Conservation (phyloP, 108 stramenopile species). For the Cyclotella choctawhatcheeana region DNA sequence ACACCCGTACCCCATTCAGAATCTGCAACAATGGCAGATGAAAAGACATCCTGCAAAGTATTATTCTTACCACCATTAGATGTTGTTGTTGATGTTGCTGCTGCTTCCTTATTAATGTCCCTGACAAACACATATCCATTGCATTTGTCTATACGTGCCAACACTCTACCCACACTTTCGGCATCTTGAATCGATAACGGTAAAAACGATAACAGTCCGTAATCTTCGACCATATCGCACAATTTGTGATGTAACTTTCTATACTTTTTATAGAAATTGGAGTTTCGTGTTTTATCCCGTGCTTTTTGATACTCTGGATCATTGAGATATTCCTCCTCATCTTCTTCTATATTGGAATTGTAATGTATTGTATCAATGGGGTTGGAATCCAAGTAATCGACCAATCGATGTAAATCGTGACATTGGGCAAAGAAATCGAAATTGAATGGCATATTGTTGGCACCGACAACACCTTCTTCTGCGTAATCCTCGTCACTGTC, state of each 20-base stretch:
- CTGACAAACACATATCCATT: conserved; percentile 84
- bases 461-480: too few relatives aligned
- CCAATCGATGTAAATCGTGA: conserved; percentile 72
- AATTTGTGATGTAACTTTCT: conserved; percentile 66
- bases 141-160: conserved; percentile 82
- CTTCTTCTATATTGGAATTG: conserved; percentile 4
- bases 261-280: conserved; percentile 67
- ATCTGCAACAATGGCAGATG: conserved; percentile 53
- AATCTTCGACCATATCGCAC: conserved; percentile 85
- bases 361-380: conserved; percentile 51
- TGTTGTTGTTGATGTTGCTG: not conserved
- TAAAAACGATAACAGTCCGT: conserved; percentile 72
- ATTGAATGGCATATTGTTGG: conserved; percentile 63
- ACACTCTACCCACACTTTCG: conserved; percentile 77
- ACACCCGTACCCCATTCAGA: conserved; percentile 45
- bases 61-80: not conserved
- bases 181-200: conserved; percentile 83
- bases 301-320: conserved; percentile 82
- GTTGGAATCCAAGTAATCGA: conserved; percentile 75
- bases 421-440: conserved; percentile 86
- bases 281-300: conserved; percentile 49
- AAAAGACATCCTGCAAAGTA: conserved; percentile 45
- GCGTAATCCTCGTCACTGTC: conserved; percentile 25
- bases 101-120: conserved; percentile 5
- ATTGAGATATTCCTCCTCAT: conserved; percentile 55